A percentile compares a stretch with the other conserved stretches of the same genome.
Conservation (phyloP, 441 rosid genomes). For the Mallotus japonicus region DNA sequence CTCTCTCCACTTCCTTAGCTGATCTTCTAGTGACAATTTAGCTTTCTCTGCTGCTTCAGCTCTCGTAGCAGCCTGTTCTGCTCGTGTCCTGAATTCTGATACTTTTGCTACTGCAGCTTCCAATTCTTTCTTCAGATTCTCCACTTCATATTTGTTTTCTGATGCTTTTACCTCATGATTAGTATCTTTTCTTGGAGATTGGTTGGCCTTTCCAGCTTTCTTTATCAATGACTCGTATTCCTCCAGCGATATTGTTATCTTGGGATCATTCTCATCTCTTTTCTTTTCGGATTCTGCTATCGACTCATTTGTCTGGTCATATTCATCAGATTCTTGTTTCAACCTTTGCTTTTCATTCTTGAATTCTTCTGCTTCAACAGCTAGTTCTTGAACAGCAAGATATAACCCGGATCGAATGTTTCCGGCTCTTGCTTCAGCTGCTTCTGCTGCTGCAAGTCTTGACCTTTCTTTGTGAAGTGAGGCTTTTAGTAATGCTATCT, state of each 20-base stretch:
- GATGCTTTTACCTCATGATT: neutral
- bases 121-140: constrained; percentile 37
- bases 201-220: constrained; percentile 29
- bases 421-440: constrained; percentile 35
- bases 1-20: constrained; percentile 40
- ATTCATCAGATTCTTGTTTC: constrained; percentile 13
- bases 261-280: constrained; percentile 8
- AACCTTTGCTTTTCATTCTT: constrained; percentile 31
- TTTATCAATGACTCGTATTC: constrained; percentile 34
- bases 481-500: constrained; percentile 39
- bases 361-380: constrained; percentile 34
- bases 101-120: constrained; percentile 34
- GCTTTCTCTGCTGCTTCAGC: constrained; percentile 59
- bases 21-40: constrained; percentile 38
- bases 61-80: constrained; percentile 48
- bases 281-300: constrained; percentile 11
- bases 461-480: constrained; percentile 37
- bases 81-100: constrained; percentile 43
- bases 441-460: constrained; percentile 35
- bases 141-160: constrained; percentile 26
- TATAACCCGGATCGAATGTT: constrained; percentile 31
- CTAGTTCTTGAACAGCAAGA: constrained; percentile 40
- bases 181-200: constrained; percentile 12
- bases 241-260: constrained; percentile 28
- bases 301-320: neutral